phyloP scores from a whole-genome alignment of 1,284 basidiomycete genomes.

The Tylopilus sp. region DNA sequence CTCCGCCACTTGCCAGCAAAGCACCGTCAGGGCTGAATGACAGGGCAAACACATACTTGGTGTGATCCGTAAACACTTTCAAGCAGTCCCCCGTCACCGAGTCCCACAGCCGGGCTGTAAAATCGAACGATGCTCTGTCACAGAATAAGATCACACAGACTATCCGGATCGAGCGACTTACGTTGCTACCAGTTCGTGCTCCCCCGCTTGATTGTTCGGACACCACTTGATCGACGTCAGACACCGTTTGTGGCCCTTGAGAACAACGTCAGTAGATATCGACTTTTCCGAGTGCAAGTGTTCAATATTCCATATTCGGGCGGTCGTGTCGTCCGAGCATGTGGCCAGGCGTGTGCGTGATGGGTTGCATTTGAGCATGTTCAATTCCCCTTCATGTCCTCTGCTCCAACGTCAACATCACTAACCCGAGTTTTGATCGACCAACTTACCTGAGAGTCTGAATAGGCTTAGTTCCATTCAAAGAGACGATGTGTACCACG shows the following conservation, averaged over 20 bases:
- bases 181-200: slow-evolving; percentile 67
- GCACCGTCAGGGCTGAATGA: slow-evolving; percentile 65
- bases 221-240: slow-evolving; percentile 77
- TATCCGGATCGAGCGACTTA: slow-evolving; percentile 38
- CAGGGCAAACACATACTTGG: slow-evolving; percentile 63
- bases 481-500: slow-evolving; percentile 57
- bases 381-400: slow-evolving; percentile 76
- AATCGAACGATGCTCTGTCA: slow-evolving; percentile 71
- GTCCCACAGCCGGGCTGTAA: slow-evolving; percentile 76
- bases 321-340: slow-evolving; percentile 76
- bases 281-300: slow-evolving; percentile 30
- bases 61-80: slow-evolving; percentile 64
- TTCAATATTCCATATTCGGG: slow-evolving; percentile 71
- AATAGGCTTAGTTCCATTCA: slow-evolving; percentile 52
- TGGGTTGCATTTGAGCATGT: slow-evolving; percentile 71
- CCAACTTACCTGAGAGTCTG: slow-evolving; percentile 55
- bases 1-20: slow-evolving; percentile 37
- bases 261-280: slow-evolving; percentile 38
- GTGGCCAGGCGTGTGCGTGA: slow-evolving; percentile 68
- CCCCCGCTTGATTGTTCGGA: slow-evolving; percentile 46
- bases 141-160: slow-evolving; percentile 6
- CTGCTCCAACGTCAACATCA: slow-evolving; percentile 38
- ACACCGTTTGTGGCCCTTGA: slow-evolving; percentile 64
- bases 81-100: slow-evolving; percentile 71
- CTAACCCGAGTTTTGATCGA: background rate